Conservation (phyloP, 306 rosid genomes). For the Astragalus glycyphyllos region DNA sequence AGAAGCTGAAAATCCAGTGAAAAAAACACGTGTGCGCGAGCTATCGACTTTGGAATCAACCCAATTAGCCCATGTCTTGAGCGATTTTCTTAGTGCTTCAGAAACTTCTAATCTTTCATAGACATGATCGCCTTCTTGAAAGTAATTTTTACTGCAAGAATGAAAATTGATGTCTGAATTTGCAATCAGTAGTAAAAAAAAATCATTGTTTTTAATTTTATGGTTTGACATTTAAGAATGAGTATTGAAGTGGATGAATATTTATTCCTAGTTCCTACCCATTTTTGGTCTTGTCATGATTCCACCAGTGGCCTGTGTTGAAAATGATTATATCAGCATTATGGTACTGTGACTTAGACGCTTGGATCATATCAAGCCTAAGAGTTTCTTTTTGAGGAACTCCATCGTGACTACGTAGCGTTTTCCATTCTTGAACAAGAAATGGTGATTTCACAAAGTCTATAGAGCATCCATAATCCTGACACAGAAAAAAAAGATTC, state of each 20-base stretch:
- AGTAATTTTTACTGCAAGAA: constrained; percentile 46
- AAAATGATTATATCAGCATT: constrained; percentile 54
- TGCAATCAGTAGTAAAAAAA: not conserved
- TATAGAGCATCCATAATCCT: constrained; percentile 54
- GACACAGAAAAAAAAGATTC: not conserved
- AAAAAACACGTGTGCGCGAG: constrained; percentile 43
- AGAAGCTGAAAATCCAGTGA: constrained; percentile 54
- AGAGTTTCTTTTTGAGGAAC: constrained; percentile 44
- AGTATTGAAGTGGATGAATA: not conserved
- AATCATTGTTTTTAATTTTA: no score
- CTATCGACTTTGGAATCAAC: constrained; percentile 48
- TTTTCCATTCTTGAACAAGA: constrained; percentile 52
- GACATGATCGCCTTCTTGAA: constrained; percentile 48
- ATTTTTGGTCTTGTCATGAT: constrained; percentile 46
- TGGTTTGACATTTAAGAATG: no score
- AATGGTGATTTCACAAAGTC: constrained; percentile 51
- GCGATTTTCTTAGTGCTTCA: constrained; percentile 48
- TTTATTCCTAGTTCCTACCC: constrained; percentile 34
- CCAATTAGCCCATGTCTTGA: constrained; percentile 50
- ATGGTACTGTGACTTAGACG: constrained; percentile 46
- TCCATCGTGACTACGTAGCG: not conserved
- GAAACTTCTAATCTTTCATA: constrained; percentile 42
- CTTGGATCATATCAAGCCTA: constrained; percentile 52
- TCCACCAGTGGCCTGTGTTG: constrained; percentile 60
- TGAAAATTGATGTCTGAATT: not conserved